These are phyloP conservation scores for Ogataea kodamae DNA, from an alignment of 805 yeast species.

Conservation along the genomic window DNA sequence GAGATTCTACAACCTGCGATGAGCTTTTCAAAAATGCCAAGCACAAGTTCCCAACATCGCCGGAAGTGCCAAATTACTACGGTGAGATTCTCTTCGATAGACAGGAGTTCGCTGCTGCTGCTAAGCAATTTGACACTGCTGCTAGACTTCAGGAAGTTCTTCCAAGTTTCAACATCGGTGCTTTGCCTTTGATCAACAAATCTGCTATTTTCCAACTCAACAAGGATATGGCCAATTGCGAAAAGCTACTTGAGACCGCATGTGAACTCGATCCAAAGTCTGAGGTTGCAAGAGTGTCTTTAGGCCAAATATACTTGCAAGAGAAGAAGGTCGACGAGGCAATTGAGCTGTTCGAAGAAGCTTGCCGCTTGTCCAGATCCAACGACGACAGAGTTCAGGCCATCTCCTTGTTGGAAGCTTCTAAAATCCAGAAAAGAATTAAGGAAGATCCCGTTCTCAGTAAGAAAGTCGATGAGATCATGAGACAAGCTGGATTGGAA, in stretches of 20 bases:
- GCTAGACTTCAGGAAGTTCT: conserved; percentile 73
- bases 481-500: conserved; percentile 36
- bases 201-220: conserved; percentile 68
- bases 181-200: conserved; percentile 84
- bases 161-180: conserved; percentile 74
- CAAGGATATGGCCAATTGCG: conserved; percentile 54
- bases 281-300: conserved; percentile 84
- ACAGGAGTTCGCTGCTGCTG: conserved; percentile 68
- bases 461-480: conserved; percentile 58
- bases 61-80: conserved; percentile 91
- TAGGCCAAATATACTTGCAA: conserved; percentile 89
- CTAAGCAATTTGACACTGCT: conserved; percentile 81
- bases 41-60: conserved; percentile 74
- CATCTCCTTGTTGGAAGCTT: conserved; percentile 86
- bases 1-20: conserved; percentile 56
- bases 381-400: conserved; percentile 87
- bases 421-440: conserved; percentile 81
- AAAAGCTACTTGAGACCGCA: conserved; percentile 67
- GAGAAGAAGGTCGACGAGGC: conserved; percentile 81
- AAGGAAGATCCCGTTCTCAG: conserved; percentile 64
- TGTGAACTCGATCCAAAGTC: conserved; percentile 80
- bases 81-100: conserved; percentile 90
- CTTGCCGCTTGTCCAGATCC: conserved; percentile 78
- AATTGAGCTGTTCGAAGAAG: conserved; percentile 73
- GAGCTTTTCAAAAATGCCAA: conserved; percentile 63